These are phyloP conservation scores for Halophytophthora polymorphica DNA, from an alignment of 352 stramenopile species.

Conservation along the genomic window DNA sequence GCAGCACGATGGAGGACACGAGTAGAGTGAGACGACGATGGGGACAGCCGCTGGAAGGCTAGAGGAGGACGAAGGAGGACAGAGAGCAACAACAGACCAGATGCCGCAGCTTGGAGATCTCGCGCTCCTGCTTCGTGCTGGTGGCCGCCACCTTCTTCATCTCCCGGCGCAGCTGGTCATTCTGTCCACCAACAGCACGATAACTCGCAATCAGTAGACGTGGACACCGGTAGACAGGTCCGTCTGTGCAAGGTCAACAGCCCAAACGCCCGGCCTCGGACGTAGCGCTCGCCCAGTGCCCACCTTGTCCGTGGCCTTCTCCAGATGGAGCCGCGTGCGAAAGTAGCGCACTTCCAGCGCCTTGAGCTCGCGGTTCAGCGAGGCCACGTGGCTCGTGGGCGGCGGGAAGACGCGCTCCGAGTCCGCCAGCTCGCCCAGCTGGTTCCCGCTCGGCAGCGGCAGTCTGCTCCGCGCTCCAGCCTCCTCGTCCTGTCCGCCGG, in stretches of 20 bases:
- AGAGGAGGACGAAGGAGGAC: neutral
- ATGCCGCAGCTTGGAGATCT: conserved; percentile 62
- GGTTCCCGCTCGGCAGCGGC: conserved; percentile 12
- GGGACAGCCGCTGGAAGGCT: neutral
- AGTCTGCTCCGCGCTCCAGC: neutral
- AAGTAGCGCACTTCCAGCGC: conserved; percentile 77
- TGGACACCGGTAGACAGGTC: too few relatives aligned
- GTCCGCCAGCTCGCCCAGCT: conserved; percentile 19
- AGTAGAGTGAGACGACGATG: neutral
- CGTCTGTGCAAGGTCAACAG: too few relatives aligned
- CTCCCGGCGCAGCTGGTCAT: conserved; percentile 50
- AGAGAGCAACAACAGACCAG: conserved; percentile 24
- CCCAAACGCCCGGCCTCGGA: too few relatives aligned
- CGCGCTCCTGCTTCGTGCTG: conserved; percentile 47
- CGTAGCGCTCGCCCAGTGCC: neutral
- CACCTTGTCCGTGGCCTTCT: conserved; percentile 70
- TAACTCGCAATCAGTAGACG: neutral
- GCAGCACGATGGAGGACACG: neutral
- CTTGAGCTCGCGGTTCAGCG: conserved; percentile 69
- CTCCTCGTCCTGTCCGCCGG: conserved; percentile 1
- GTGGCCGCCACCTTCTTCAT: conserved; percentile 37
- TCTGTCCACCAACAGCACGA: conserved; percentile 21
- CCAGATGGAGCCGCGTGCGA: conserved; percentile 62
- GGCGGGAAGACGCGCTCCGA: conserved; percentile 33
- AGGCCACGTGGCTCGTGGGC: conserved; percentile 53